These are phyloP conservation scores for Diaporthe humulicola DNA, from an alignment of 2,329 filamentous ascomycete genomes.

Conservation along the genomic window DNA sequence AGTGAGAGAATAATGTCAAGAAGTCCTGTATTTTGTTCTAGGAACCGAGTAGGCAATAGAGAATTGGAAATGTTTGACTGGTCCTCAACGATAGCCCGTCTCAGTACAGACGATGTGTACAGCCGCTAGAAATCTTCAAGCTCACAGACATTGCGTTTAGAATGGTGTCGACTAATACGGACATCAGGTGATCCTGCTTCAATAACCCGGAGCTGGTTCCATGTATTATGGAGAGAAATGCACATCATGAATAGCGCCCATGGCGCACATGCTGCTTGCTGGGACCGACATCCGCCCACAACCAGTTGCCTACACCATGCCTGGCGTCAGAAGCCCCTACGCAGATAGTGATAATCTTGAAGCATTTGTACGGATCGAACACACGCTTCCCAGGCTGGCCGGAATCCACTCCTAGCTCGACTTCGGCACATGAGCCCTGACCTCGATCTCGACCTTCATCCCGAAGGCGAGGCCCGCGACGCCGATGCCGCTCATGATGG, in stretches of 20 bases:
- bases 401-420: neutral
- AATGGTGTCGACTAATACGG: neutral
- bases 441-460: constrained; percentile 23
- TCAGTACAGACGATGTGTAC: neutral
- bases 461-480: neutral
- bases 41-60: neutral
- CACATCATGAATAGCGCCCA: neutral
- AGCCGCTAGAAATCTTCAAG: neutral
- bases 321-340: neutral
- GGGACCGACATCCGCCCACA: neutral
- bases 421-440: neutral
- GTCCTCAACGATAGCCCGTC: neutral
- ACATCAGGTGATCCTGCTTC: neutral
- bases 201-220: neutral
- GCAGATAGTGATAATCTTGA: neutral
- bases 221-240: neutral
- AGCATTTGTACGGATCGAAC: neutral
- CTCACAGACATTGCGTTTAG: neutral
- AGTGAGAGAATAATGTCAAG: too few relatives aligned
- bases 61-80: neutral
- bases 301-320: neutral
- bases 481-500: constrained; percentile 4
- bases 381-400: neutral
- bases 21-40: neutral
- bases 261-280: neutral